Evolutionary conservation across 192 early-diverging fungal genomes (phyloP), one percentile per base, ranked within the genome.

Genomic region (Gonapodya prolifera): DNA sequence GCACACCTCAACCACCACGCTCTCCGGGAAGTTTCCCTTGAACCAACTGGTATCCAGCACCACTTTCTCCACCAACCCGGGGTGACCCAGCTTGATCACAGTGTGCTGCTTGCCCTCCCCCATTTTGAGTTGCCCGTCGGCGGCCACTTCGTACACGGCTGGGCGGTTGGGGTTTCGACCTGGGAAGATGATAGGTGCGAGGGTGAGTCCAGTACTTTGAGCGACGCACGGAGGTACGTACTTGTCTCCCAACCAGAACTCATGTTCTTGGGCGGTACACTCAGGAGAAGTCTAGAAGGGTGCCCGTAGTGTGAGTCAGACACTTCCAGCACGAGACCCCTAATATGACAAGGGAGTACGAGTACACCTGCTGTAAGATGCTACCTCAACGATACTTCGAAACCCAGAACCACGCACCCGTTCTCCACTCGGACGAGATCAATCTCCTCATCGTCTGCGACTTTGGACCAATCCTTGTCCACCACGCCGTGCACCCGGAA

Each of bases 171-270:
- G 89, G 2, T 90, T 91, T 76, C 96, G 90, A 34, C 93, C 94
- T 33, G 91, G 86, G 69, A 86, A 85, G 31, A 18, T 28, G 1
- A 83, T 23, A 34, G 1, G 23, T 30, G 23, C 18, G 18, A 75
- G 23, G 61, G 18, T 75, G 18, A 80, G 2, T 70, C 8, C 8
- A 34, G 18, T 18, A n/a, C n/a, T n/a, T n/a, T 69, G 18, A 23
- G 18, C n/a, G 69, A 69, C 18, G 69, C 18, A 79, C n/a, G 30
- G 16, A 45, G 77, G 0, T 18, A 75, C 23, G 1, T 0, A 86
- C 84, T 81, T 2, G 94, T 98, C 82, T 98, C 95, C 96, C 96
- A 98, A 33, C 96, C 96, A 77, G 95, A 95, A 35, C 88, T 88
- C 94, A 95, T 95, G n/a, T n/a, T n/a, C n/a, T n/a, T n/a, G n/a